A percentile compares a stretch with the other conserved stretches of the same genome.
Evolutionary conservation across 306 rosid species (phyloP).

Genomic region (Albizia julibrissin): DNA sequence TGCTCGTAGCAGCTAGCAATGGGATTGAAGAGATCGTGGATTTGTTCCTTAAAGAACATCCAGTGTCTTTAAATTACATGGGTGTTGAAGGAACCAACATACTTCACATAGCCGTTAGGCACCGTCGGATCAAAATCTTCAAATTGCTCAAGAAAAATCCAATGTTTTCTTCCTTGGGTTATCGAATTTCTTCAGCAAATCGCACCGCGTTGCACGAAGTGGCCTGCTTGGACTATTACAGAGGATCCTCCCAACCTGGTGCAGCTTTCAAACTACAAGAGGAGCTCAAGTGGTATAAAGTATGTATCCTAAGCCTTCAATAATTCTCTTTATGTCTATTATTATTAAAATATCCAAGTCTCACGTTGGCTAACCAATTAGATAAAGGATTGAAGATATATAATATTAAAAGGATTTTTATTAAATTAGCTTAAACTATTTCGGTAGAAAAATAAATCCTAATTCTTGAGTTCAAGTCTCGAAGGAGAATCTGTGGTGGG

Average conservation of each 20-base stretch:
- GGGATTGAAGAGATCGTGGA: conserved; percentile 39
- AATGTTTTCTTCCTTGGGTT: not conserved
- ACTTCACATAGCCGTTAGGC: conserved; percentile 31
- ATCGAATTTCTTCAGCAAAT: not conserved
- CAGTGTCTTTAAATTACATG: conserved; percentile 21
- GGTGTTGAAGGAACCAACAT: conserved; percentile 9
- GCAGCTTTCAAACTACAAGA: conserved; percentile 45
- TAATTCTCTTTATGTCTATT: no score
- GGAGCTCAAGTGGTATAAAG: conserved; percentile 36
- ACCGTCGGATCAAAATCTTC: conserved; percentile 34
- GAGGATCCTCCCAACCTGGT: conserved; percentile 15
- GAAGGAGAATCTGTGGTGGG: no score
- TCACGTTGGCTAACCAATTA: no score
- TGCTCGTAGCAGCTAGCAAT: conserved; percentile 35
- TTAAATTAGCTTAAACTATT: no score
- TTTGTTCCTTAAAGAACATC: not conserved
- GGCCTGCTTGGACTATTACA: not conserved
- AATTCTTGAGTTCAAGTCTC: no score
- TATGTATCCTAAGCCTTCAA: not conserved
- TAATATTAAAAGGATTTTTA: no score
- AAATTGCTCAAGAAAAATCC: not conserved
- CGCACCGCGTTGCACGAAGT: conserved; percentile 42
- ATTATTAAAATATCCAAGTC: no score
- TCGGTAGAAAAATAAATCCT: no score
- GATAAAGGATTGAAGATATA: no score